A percentile compares a stretch with the other conserved stretches of the same genome.
phyloP scores from a whole-genome alignment of 768 basidiomycete species.

The Panaeolus cyanescens region DNA sequence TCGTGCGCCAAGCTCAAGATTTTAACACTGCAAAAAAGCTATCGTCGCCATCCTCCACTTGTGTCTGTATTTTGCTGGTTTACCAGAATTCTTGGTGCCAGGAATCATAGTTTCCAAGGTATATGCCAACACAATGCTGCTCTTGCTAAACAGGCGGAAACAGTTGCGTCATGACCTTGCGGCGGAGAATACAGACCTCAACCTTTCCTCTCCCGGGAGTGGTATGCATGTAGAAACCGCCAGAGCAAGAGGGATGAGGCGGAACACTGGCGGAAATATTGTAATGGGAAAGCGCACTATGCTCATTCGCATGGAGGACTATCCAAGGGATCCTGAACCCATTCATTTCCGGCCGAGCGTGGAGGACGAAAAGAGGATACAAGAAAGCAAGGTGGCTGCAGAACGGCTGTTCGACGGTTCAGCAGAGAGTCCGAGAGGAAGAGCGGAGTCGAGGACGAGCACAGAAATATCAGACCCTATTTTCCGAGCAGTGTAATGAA shows the following conservation, averaged over 20 bases:
- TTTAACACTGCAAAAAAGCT: conserved; percentile 12
- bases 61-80: conserved; percentile 26
- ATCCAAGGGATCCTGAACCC: neutral
- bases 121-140: conserved; percentile 31
- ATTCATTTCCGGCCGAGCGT: neutral
- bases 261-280: neutral
- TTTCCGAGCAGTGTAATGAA: neutral
- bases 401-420: neutral
- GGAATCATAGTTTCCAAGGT: conserved; percentile 29
- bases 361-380: neutral
- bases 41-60: conserved; percentile 26
- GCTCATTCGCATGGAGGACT: neutral
- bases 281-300: neutral
- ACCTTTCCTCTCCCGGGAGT: neutral
- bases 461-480: neutral
- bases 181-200: neutral
- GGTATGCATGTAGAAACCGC: neutral
- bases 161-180: neutral
- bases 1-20: neutral
- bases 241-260: neutral
- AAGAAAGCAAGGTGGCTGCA: neutral
- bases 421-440: no score
- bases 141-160: conserved; percentile 29
- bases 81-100: conserved; percentile 22
- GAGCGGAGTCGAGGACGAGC: no score